Conservation (phyloP, 2,329 filamentous ascomycete genomes). For the Rachicladosporium sp. region DNA sequence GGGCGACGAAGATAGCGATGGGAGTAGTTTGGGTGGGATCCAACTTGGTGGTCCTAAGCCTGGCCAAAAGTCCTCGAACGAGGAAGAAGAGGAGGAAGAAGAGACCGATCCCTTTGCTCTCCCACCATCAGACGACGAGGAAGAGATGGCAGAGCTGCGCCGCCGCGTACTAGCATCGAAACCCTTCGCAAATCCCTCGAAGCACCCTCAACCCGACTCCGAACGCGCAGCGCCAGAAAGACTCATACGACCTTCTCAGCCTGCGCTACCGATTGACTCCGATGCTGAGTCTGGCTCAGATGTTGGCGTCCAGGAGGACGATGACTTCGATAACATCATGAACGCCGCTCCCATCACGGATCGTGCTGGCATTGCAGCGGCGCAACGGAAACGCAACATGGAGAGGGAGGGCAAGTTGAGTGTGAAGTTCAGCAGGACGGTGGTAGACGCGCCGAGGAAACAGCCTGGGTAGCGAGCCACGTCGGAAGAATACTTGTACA, state of each 20-base stretch:
- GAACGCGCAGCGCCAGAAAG: conserved; percentile 46
- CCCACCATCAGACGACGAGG: conserved; percentile 66
- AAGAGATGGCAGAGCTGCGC: conserved; percentile 85
- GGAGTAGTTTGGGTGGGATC: conserved; percentile 23
- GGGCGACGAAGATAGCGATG: conserved; percentile 14
- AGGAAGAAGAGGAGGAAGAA: conserved; percentile 27
- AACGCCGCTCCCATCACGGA: conserved; percentile 83
- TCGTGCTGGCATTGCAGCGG: conserved; percentile 58
- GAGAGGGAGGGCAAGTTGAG: conserved; percentile 31
- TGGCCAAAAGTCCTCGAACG: conserved; percentile 35
- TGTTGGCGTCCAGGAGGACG: conserved; percentile 49
- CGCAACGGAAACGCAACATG: conserved; percentile 42
- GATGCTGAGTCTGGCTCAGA: conserved; percentile 63
- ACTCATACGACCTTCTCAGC: conserved; percentile 40
- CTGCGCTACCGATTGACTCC: conserved; percentile 35
- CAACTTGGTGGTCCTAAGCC: conserved; percentile 31
- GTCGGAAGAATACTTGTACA: too few relatives aligned
- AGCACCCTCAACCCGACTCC: conserved; percentile 15
- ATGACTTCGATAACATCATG: conserved; percentile 86
- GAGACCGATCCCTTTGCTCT: conserved; percentile 60
- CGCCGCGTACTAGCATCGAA: conserved; percentile 85
- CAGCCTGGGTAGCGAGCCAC: conserved; percentile 16
- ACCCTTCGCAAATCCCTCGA: conserved; percentile 57
- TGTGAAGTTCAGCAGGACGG: conserved; percentile 37
- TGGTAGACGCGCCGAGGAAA: conserved; percentile 37